A percentile compares a stretch with the other conserved stretches of the same genome.
phyloP scores from a whole-genome alignment of 169 alveolate species.

The Miamiensis avidus region DNA sequence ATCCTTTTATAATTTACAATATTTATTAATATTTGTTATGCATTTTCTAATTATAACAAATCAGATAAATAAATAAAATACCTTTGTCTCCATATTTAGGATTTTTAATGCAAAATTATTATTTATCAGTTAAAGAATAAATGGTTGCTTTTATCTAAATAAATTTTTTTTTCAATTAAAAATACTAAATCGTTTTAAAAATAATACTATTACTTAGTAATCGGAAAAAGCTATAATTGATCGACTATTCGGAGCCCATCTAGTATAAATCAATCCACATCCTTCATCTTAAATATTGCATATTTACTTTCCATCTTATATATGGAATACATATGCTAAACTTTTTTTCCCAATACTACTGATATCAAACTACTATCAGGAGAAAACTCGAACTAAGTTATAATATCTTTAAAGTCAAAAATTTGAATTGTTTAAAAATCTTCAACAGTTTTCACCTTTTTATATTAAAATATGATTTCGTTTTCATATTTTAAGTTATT shows the following conservation, averaged over 20 bases:
- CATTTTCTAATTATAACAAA: neutral
- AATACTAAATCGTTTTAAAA: too few relatives aligned
- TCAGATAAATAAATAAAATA: neutral
- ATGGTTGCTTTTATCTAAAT: conserved; percentile 53
- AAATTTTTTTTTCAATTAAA: neutral
- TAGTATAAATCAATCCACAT: conserved; percentile 43
- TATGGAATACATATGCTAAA: conserved; percentile 17
- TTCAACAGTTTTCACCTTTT: conserved; percentile 37
- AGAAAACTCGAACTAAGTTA: conserved; percentile 51
- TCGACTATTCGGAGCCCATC: conserved; percentile 64
- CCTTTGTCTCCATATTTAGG: conserved; percentile 53
- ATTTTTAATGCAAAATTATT: conserved; percentile 39
- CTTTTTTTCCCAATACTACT: conserved; percentile 30
- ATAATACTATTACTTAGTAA: conserved; percentile 5
- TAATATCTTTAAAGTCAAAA: conserved; percentile 37
- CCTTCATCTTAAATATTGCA: conserved; percentile 46
- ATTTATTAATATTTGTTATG: too few relatives aligned
- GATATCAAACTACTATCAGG: conserved; percentile 47
- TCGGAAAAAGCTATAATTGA: conserved; percentile 53
- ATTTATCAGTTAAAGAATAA: conserved; percentile 55
- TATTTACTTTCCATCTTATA: conserved; percentile 33
- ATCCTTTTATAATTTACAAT: conserved; percentile 38
- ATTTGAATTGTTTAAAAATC: conserved; percentile 18
- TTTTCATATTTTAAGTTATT: neutral
- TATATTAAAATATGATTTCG: neutral